Evolutionary conservation across 2,329 filamentous ascomycete species (phyloP), one percentile per base, ranked within the genome.

Genomic region (Amauroascus niger): DNA sequence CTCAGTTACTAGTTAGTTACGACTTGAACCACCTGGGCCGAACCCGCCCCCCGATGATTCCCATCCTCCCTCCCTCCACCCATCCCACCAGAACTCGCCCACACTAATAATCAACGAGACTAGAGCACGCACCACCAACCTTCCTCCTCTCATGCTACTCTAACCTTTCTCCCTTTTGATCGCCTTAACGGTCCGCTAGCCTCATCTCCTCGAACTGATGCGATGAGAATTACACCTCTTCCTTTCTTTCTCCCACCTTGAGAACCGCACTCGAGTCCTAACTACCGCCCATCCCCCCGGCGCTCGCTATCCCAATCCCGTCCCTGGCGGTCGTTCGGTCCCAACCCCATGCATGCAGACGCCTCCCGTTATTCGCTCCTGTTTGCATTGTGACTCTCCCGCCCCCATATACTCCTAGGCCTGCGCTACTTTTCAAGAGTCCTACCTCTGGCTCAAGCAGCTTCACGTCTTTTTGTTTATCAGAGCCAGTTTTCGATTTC

Each of bases 21-120:
- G n/a, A n/a, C n/a, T n/a, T n/a, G n/a, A 40, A 45, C 30, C 28
- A 30, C 28, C 28, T 30, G n/a, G n/a, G n/a, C n/a, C n/a, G n/a
- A n/a, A n/a, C n/a, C n/a, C n/a, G n/a, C n/a, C 28, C 47, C 49
- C 49, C 49, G 24, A 51, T 32, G 49, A 44, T 35, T 51, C 37
- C 49, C 49, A 51, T 51, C 37, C n/a, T n/a, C n/a, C n/a, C n/a
- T 20, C 47, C 35, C 35, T 51, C 49, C 49, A 33, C 47, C 30
- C 49, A 51, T 51, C 49, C 49, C 49, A 51, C 49, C 30, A n/a
- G n/a, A n/a, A n/a, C n/a, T n/a, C 43, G 49, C 40, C 49, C 22
- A 41, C 47, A 14, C 13, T 37, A 37, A 37, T 51, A 43, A 44
- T 16, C 49, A 41, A 33, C 9, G 24, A 4, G 28, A 35, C 49